These are phyloP conservation scores for Amaranthus palmeri DNA, from an alignment of 148 eudicot genomes.

Conservation along the genomic window DNA sequence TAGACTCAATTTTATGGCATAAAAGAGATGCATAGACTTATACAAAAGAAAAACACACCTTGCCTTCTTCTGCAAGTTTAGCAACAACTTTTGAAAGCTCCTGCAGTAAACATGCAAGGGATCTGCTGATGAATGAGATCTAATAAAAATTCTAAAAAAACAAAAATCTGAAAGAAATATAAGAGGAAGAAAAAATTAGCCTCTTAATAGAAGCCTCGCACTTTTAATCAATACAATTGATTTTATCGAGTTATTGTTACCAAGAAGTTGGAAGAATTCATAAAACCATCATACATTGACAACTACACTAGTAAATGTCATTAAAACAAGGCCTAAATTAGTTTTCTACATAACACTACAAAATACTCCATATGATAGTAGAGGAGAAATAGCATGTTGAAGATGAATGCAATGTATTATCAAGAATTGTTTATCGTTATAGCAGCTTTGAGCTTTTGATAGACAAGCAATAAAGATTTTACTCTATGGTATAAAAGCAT, in stretches of 20 bases:
- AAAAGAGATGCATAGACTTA: not conserved
- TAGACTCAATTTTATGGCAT: not conserved
- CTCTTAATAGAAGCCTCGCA: not conserved
- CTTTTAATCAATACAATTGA: not conserved
- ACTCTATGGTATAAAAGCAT: not conserved
- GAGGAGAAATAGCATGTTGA: too few species aligned
- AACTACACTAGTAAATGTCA: not conserved
- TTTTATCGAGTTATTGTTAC: not conserved
- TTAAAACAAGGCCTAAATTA: too few species aligned
- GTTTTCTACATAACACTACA: too few species aligned
- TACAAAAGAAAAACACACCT: slow-evolving; percentile 36
- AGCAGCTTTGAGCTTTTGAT: too few species aligned
- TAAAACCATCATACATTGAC: not conserved
- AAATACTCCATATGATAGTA: too few species aligned
- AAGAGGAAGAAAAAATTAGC: not conserved
- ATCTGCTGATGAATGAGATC: not conserved
- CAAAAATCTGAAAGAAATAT: not conserved
- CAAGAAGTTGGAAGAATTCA: not conserved
- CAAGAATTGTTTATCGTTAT: too few species aligned
- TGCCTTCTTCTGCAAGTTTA: slow-evolving; percentile 91
- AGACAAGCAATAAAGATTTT: too few species aligned
- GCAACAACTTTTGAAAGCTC: slow-evolving; percentile 80
- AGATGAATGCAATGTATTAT: too few species aligned
- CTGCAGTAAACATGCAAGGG: slow-evolving; percentile 34
- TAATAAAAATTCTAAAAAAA: not conserved